phyloP scores from a whole-genome alignment of 2,329 filamentous ascomycete genomes.

The Arthrinium phaeospermum region DNA sequence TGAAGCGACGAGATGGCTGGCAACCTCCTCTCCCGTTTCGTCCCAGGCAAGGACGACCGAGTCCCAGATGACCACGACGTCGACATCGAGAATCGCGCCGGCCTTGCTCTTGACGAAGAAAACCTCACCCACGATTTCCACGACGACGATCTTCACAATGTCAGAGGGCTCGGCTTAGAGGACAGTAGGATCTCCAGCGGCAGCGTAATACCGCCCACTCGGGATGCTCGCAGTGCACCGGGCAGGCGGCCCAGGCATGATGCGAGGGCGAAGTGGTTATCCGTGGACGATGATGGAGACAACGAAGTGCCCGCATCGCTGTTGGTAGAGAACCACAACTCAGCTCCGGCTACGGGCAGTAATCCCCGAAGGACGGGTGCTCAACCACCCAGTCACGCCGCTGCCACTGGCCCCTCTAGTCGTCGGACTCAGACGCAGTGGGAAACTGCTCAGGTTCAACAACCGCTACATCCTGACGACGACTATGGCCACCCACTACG shows the following conservation, averaged over 20 bases:
- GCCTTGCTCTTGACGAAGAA: slow-evolving; percentile 56
- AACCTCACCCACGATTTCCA: slow-evolving; percentile 58
- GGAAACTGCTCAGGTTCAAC: slow-evolving; percentile 59
- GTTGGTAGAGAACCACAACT: slow-evolving; percentile 56
- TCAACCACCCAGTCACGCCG: slow-evolving; percentile 29
- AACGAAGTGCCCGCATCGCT: slow-evolving; percentile 70
- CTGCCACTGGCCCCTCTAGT: slow-evolving; percentile 49
- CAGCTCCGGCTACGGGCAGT: slow-evolving; percentile 30
- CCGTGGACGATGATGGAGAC: slow-evolving; percentile 44
- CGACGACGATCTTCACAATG: slow-evolving; percentile 54
- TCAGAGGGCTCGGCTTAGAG: slow-evolving; percentile 48
- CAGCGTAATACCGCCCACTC: slow-evolving; percentile 37
- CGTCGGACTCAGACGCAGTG: slow-evolving; percentile 56
- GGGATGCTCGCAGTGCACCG: slow-evolving; percentile 25
- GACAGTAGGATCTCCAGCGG: slow-evolving; percentile 54
- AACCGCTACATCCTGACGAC: slow-evolving; percentile 53
- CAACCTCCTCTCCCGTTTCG: slow-evolving; percentile 54
- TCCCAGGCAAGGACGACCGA: slow-evolving; percentile 43
- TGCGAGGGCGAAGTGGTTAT: slow-evolving; percentile 35
- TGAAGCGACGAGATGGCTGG: slow-evolving; percentile 46
- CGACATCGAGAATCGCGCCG: slow-evolving; percentile 50
- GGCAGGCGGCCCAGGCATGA: slow-evolving; percentile 26
- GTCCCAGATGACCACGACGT: slow-evolving; percentile 48
- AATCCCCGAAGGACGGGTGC: slow-evolving; percentile 30
- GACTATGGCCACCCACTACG: slow-evolving; percentile 29